Evolutionary conservation across 2,329 filamentous ascomycete species (phyloP), one percentile per base, ranked within the genome.

Genomic region (Thelonectria olida): DNA sequence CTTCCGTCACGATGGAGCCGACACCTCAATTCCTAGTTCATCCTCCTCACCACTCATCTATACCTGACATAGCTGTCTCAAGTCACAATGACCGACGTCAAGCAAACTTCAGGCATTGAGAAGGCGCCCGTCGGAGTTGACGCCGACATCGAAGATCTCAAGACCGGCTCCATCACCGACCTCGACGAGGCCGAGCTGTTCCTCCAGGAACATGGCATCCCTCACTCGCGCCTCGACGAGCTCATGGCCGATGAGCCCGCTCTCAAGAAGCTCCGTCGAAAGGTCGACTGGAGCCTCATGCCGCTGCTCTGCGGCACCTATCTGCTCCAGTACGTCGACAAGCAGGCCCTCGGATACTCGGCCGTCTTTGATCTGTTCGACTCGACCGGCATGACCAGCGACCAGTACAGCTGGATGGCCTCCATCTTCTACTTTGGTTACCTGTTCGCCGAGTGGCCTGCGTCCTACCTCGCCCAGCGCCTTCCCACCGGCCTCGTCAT

Each of bases 361-460:
- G 84, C 84, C 2, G 82, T 87, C 0, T 87, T 86, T 61, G 85
- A 87, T 48, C 74, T 87, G 0, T 82, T 86, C 61, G 72, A 74
- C 12, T 79, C 79, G 20, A 84, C 84, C 0, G 73, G 78, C 17
- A 84, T 85, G 65, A 79, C 73, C 1, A 70, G 75, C 13, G 74
- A 75, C 1, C 73, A 85, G 52, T 88, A 87, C 62, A 79, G 78
- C 47, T 86, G 84, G 83, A 78, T 85, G n/a, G 81, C 82, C 2
- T 82, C 79, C 20, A 81, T 86, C 23, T 87, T 87, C 70, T 87
- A 86, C 68, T 79, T 87, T 31, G 84, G 76, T 53, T 80, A 80
- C 66, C 71, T 84, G 1, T 64, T 78, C 1, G 80, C 79, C 4
- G 81, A 83, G 41, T 79, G 77, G 62, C 77, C 77, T 0, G 76